Evolutionary conservation across 768 basidiomycete species (phyloP).

Genomic region (Punctularia strigosozonata): DNA sequence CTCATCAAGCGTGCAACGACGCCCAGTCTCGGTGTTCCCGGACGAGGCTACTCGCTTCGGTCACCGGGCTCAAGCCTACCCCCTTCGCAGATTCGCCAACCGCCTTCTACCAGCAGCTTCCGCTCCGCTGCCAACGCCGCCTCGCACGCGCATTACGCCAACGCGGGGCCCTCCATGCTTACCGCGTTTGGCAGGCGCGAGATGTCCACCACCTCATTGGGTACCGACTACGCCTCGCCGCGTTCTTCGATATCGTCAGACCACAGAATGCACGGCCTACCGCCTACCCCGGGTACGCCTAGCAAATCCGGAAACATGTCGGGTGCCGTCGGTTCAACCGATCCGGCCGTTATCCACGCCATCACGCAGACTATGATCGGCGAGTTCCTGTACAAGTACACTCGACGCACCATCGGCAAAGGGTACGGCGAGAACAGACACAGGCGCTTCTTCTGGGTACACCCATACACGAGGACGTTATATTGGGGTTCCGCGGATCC

Average conservation of each 20-base stretch:
- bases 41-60: constrained; percentile 35
- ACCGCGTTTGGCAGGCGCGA: constrained; percentile 41
- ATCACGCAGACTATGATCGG: constrained; percentile 99
- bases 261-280: constrained; percentile 27
- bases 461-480: constrained; percentile 94
- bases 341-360: constrained; percentile 85
- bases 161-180: constrained; percentile 26
- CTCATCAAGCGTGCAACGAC: constrained; percentile 89
- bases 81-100: constrained; percentile 52
- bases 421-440: constrained; percentile 86
- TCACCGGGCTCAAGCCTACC: constrained; percentile 71
- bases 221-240: constrained; percentile 59
- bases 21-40: constrained; percentile 62
- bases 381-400: constrained; percentile 97
- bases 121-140: constrained; percentile 58
- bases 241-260: constrained; percentile 80
- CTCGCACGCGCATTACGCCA: constrained; percentile 33
- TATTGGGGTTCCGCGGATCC: constrained; percentile 97
- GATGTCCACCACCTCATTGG: constrained; percentile 57
- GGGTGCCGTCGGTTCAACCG: constrained; percentile 43
- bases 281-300: constrained; percentile 31
- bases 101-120: constrained; percentile 78
- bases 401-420: constrained; percentile 77
- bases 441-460: constrained; percentile 98
- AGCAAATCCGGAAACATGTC: constrained; percentile 19